These are phyloP conservation scores for Oryza glumipatula DNA, from an alignment of 176 grass and related monocot genomes.

Conservation along the genomic window DNA sequence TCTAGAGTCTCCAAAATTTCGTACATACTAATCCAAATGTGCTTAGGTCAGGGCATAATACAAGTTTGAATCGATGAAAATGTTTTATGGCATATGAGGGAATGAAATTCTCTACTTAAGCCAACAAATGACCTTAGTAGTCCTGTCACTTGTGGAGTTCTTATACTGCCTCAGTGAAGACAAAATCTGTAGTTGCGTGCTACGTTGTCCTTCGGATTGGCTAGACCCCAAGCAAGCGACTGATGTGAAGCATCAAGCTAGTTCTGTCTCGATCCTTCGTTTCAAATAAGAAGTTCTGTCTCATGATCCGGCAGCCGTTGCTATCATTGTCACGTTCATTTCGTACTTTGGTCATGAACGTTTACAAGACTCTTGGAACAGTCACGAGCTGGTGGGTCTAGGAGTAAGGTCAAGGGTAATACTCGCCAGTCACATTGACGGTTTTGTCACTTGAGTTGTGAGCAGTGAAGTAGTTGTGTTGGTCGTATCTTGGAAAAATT, in stretches of 20 bases:
- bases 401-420: neutral
- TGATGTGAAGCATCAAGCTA: slow-evolving; percentile 23
- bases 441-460: neutral
- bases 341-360: neutral
- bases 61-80: neutral
- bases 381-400: neutral
- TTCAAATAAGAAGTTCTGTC: too few relatives aligned
- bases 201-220: neutral
- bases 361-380: neutral
- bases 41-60: neutral
- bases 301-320: neutral
- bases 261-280: neutral
- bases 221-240: neutral
- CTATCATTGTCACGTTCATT: neutral
- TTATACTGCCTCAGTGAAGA: neutral
- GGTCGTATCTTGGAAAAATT: neutral
- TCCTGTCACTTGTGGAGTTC: neutral
- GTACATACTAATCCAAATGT: slow-evolving; percentile 34
- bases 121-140: neutral
- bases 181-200: neutral
- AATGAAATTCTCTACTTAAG: neutral
- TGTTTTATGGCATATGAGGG: neutral
- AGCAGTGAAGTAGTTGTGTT: neutral
- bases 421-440: neutral
- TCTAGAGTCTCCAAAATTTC: neutral